phyloP scores from a whole-genome alignment of 805 yeast genomes.

The Wickerhamiella musiphila region DNA sequence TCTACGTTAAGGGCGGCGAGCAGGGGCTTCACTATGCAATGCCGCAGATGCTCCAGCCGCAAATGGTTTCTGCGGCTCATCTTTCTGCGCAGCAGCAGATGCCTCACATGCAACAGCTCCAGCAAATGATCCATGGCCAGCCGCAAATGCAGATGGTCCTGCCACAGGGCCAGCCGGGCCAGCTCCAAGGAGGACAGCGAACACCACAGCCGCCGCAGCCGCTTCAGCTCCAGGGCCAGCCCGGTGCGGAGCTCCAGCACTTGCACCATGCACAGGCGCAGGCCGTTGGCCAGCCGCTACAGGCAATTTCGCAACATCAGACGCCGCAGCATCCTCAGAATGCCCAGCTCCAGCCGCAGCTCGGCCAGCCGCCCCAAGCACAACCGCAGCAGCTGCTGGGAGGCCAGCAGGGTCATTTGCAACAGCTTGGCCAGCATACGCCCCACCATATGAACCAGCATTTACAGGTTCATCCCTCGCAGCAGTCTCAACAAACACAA shows the following conservation, averaged over 20 bases:
- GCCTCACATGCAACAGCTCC: conserved; percentile 1
- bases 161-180: conserved; percentile 2
- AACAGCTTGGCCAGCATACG: too few species aligned
- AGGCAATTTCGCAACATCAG: neutral
- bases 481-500: neutral
- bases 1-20: too few species aligned
- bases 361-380: neutral
- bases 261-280: neutral
- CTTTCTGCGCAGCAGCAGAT: conserved; percentile 1
- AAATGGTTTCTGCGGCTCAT: neutral
- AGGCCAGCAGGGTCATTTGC: neutral
- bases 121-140: too few species aligned
- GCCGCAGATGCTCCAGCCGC: neutral
- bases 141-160: conserved; percentile 2
- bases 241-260: neutral
- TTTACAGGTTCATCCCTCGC: neutral
- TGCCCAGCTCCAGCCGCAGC: conserved; percentile 1
- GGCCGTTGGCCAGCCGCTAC: neutral
- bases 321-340: neutral
- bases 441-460: neutral
- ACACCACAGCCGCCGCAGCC: conserved; percentile 1
- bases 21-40: too few species aligned
- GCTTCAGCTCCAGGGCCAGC: too few species aligned
- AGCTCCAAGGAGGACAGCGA: neutral
- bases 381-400: neutral